Base-by-base conservation (phyloP, 2,329 filamentous ascomycete genomes). In the Epichloe gansuensis region DNA sequence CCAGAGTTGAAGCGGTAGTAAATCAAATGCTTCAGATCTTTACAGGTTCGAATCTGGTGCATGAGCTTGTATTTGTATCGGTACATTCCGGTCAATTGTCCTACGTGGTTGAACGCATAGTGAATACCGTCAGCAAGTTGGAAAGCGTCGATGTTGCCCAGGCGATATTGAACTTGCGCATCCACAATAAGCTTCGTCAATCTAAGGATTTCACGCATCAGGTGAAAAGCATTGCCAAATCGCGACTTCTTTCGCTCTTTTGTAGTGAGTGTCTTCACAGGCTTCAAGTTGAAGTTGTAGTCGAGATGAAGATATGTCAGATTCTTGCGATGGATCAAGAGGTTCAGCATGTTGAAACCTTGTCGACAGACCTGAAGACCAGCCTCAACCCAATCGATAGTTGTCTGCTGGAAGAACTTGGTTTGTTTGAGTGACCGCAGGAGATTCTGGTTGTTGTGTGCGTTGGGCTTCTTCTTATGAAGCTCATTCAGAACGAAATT, bases 41-140 rank as follows among this genome's bases (percentile, higher is more conserved):
- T 98, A 76, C 93, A 98, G 0, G 93, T 95, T 61, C 93, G 88
- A 61, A 98, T 98, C 69, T 98, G 93, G 67, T 98, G 93, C 93
- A 98, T 98, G 52, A 98, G 77, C 76, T 98, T 98, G 75, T 98
- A 98, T 76, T 98, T 98, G 79, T 98, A 98, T 55, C 93, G 86
- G 71, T 98, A 98, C 93, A 98, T 98, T 66, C 93, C 93, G 15
- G 93, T 98, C 55, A 98, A 75, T 69, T 98, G 94, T 56, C 93
- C 93, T 53, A 98, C 93, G 61, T 98, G 93, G 71, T 98, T 98
- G 74, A 98, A 98, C 17, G 93, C 94, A 61, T 98, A 98, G n/a
- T 97, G 75, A 53, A 98, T 98, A 68, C 93, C 93, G 68, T 98
- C 93, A 3, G 93, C 93, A 58, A 98, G 82, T 68, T 98, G 93